A percentile compares a stretch with the other conserved stretches of the same genome.
These are phyloP conservation scores for Penicillium argentinense DNA, from an alignment of 495 filamentous ascomycete genomes.

Conservation along the genomic window DNA sequence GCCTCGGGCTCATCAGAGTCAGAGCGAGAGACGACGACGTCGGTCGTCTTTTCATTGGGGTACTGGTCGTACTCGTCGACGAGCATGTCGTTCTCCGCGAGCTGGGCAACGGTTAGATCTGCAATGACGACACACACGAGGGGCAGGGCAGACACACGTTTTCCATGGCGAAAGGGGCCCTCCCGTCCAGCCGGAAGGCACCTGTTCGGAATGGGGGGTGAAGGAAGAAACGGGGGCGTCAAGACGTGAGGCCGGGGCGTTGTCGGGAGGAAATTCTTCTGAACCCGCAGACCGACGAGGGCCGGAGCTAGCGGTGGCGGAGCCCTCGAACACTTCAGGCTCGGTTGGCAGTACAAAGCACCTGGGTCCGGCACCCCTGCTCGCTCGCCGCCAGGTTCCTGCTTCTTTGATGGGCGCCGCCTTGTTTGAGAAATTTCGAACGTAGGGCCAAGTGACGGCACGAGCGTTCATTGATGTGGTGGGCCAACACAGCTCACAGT, in stretches of 20 bases:
- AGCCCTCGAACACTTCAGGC: conserved; percentile 24
- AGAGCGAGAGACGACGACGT: conserved; percentile 79
- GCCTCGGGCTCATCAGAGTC: conserved; percentile 54
- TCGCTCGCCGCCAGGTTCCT: too few species aligned
- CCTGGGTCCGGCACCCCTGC: too few species aligned
- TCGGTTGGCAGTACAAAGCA: not conserved
- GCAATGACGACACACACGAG: conserved; percentile 26
- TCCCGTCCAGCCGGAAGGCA: conserved; percentile 30
- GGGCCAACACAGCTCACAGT: too few species aligned
- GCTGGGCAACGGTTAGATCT: conserved; percentile 34
- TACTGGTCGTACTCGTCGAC: conserved; percentile 71
- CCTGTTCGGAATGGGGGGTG: conserved; percentile 19
- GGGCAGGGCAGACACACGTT: conserved; percentile 41
- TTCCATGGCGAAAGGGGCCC: conserved; percentile 44
- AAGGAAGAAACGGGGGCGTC: conserved; percentile 9
- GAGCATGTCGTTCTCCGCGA: conserved; percentile 61
- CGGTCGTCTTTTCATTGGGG: conserved; percentile 76
- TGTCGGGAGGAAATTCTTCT: conserved; percentile 30
- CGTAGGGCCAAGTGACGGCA: too few species aligned
- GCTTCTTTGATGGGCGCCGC: too few species aligned
- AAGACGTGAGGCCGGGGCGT: conserved; percentile 7
- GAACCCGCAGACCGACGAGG: conserved; percentile 24
- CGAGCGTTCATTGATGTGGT: too few species aligned
- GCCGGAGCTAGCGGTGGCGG: conserved; percentile 36
- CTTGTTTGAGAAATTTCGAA: too few species aligned